phyloP scores from a whole-genome alignment of 148 eudicot genomes.

The Chenopodium formosanum region DNA sequence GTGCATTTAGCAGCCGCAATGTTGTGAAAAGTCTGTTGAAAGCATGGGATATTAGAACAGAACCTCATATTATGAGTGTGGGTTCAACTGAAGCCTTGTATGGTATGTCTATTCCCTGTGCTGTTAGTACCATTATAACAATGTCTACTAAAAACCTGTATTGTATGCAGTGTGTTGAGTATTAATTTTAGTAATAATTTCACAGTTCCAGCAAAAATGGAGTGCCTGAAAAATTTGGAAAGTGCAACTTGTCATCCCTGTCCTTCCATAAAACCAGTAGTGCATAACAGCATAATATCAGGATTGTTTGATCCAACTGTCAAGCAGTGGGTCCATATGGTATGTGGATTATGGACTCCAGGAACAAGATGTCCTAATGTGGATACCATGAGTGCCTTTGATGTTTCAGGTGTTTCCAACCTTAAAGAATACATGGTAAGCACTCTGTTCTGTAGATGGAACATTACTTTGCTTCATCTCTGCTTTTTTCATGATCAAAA shows the following conservation, averaged over 20 bases:
- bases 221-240: conserved; percentile 22
- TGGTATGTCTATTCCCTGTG: conserved; percentile 24
- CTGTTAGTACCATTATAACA: background rate
- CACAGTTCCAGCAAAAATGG: conserved; percentile 26
- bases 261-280: conserved; percentile 29
- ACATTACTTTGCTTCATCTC: background rate
- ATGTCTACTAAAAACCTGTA: background rate
- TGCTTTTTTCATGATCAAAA: background rate
- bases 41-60: conserved; percentile 45
- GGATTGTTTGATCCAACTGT: conserved; percentile 48
- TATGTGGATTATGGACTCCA: conserved; percentile 67
- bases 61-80: conserved; percentile 30
- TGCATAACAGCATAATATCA: conserved; percentile 45
- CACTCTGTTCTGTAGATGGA: background rate
- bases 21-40: conserved; percentile 53
- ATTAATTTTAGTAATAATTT: conserved; percentile 9
- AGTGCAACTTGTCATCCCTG: conserved; percentile 12
- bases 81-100: conserved; percentile 34
- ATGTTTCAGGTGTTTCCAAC: conserved; percentile 47
- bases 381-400: conserved; percentile 60
- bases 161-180: background rate
- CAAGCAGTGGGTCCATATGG: conserved; percentile 69
- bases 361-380: conserved; percentile 60
- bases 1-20: conserved; percentile 44
- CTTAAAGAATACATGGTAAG: conserved; percentile 44